Conservation (phyloP, 169 alveolate genomes). For the Theileria orientalis region DNA sequence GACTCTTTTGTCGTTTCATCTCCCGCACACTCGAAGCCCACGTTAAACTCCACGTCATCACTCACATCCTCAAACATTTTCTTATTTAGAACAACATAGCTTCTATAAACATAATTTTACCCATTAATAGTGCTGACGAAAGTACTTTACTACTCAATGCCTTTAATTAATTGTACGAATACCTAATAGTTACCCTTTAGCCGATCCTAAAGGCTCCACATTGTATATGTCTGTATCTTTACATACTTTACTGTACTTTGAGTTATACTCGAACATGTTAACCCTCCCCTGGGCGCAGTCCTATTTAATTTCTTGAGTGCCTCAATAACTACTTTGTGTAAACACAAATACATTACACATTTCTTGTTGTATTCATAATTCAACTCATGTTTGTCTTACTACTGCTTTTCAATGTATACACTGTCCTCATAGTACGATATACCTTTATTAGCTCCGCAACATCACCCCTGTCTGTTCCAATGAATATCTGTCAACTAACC, state of each 20-base stretch:
- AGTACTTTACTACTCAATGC: not conserved
- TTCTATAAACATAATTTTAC: not conserved
- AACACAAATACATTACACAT: no score
- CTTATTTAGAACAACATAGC: constrained; percentile 8
- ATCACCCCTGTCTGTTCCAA: constrained; percentile 3
- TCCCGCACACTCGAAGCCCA: constrained; percentile 18
- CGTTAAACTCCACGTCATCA: constrained; percentile 11
- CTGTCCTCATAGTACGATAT: no score
- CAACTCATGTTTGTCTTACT: no score
- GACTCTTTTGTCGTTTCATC: not conserved
- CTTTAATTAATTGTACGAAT: no score
- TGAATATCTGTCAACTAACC: no score
- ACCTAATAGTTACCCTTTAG: not conserved
- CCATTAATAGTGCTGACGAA: not conserved
- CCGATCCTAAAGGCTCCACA: not conserved
- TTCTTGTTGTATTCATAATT: no score
- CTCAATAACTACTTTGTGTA: no score
- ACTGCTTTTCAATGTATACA: not conserved
- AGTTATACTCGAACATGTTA: not conserved
- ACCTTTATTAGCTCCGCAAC: constrained; percentile 6
- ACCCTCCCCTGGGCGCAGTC: not conserved
- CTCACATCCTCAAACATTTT: constrained; percentile 4
- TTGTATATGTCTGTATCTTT: constrained; percentile 12
- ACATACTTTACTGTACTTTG: constrained; percentile 1
- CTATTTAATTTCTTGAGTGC: not conserved